phyloP scores from a whole-genome alignment of 495 filamentous ascomycete genomes.

The Rhypophila decipiens region DNA sequence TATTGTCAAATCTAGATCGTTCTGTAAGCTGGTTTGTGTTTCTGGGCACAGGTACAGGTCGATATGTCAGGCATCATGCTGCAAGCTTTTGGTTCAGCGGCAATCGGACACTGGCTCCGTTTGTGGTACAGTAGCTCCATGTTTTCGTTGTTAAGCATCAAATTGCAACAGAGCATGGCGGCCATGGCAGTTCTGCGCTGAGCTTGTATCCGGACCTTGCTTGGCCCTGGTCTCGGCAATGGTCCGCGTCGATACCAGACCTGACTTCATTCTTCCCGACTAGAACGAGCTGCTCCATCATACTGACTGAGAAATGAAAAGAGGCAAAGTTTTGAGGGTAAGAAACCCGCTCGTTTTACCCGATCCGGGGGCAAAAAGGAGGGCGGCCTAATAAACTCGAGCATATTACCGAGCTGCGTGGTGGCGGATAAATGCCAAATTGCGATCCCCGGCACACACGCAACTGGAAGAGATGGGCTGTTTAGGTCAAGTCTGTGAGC shows the following conservation, averaged over 20 bases:
- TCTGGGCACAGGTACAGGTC: no score
- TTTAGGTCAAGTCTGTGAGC: not conserved
- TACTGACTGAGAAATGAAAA: not conserved
- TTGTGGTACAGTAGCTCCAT: no score
- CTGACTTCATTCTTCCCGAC: no score
- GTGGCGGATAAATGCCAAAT: slow-evolving; percentile 20
- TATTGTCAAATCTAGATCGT: not conserved
- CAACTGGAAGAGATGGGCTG: not conserved
- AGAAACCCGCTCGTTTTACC: slow-evolving; percentile 16
- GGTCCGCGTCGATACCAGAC: not conserved
- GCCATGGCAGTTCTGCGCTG: not conserved
- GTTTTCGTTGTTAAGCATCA: not conserved
- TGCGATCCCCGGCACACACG: not conserved
- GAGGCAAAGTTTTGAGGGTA: not conserved
- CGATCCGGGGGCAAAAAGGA: slow-evolving; percentile 23
- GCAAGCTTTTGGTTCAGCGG: no score
- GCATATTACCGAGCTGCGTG: slow-evolving; percentile 14
- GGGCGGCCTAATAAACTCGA: slow-evolving; percentile 25
- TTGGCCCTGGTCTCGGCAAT: slow-evolving; percentile 13
- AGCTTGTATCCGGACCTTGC: slow-evolving; percentile 7
- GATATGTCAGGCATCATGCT: no score
- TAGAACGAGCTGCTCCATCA: no score
- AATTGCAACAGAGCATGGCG: not conserved
- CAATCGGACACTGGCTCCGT: no score
- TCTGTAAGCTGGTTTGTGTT: not conserved